Base-by-base conservation (phyloP, 2,329 filamentous ascomycete species). In the Pezicula rhizophila region DNA sequence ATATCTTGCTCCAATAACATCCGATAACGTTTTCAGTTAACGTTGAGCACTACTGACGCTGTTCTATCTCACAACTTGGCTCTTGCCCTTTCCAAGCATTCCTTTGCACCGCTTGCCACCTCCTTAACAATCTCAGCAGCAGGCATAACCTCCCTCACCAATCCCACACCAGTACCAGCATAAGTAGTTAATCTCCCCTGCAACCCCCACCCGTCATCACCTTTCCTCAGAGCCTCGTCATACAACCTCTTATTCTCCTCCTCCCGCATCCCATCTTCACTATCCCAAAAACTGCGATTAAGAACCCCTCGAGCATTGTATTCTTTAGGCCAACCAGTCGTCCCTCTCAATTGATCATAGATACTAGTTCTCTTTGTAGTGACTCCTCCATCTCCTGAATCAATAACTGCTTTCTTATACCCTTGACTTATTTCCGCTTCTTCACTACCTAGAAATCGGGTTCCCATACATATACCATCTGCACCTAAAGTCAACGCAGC, bases 81-180 rank as follows among this genome's bases (percentile, higher is more conserved):
- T 15, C 14, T 38, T 38, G 35, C 35, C 11, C 14, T 15, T 3
- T 31, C 28, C 11, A 38, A 17, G 8, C 35, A 15, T 8, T 15
- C 35, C 14, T 11, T 38, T 8, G n/a, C 10, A 42, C n/a, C 40
- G 1, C 20, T n/a, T 17, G 35, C 35, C 2, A 62, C 54, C 43
- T 76, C 71, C 41, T 63, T 62, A 3, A 80, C 72, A 57, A 85
- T 79, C 8, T 76, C 70, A 11, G 62, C 68, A 3, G 78, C 80
- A 14, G 67, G 60, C 55, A 70, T 69, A 1, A 78, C 67, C 35
- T 72, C 64, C 41, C 64, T 75, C 2, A 84, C 70, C 52, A 85
- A 66, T 0, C 82, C 82, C 12, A 85, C 75, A 0, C 73, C 80
- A 17, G 76, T 77, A 4, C 82, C 81, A 12, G 78, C 80, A 70